phyloP scores from a whole-genome alignment of 2,329 filamentous ascomycete species.

The Phyllosticta paracitricarpa region DNA sequence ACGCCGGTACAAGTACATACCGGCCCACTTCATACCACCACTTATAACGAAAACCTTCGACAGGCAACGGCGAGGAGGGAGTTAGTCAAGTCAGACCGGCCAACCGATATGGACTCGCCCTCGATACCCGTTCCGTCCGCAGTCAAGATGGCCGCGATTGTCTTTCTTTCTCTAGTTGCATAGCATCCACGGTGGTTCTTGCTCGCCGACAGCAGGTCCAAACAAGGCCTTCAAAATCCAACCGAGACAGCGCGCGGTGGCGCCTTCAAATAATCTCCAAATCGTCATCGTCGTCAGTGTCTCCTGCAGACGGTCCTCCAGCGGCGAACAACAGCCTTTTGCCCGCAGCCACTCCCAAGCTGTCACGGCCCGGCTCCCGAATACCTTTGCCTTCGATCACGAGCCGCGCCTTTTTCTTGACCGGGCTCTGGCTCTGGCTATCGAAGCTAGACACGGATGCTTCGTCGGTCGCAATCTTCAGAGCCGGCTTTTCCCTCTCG shows the following conservation, averaged over 20 bases:
- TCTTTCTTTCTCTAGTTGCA: too few relatives aligned
- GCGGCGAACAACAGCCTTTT: background rate
- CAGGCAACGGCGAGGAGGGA: background rate
- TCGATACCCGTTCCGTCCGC: too few relatives aligned
- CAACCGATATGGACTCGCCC: background rate
- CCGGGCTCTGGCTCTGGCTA: constrained; percentile 25
- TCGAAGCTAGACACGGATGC: background rate
- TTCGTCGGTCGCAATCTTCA: background rate
- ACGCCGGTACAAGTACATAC: background rate
- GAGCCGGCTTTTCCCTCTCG: constrained; percentile 20
- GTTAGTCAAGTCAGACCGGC: background rate
- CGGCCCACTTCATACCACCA: too few relatives aligned
- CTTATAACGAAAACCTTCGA: background rate
- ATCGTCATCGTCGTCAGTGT: constrained; percentile 37
- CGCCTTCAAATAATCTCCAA: constrained; percentile 35
- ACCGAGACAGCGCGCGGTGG: background rate
- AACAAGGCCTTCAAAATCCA: background rate
- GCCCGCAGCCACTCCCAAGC: constrained; percentile 24
- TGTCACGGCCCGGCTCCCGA: constrained; percentile 39
- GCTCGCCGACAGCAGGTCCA: background rate
- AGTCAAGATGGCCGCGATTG: background rate
- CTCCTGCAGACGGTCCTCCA: constrained; percentile 6
- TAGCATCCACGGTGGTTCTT: background rate
- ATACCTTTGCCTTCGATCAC: constrained; percentile 39
- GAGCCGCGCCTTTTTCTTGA: constrained; percentile 40